These are phyloP conservation scores for Dionaea muscipula DNA, from an alignment of 179 eudicot species.

Conservation along the genomic window DNA sequence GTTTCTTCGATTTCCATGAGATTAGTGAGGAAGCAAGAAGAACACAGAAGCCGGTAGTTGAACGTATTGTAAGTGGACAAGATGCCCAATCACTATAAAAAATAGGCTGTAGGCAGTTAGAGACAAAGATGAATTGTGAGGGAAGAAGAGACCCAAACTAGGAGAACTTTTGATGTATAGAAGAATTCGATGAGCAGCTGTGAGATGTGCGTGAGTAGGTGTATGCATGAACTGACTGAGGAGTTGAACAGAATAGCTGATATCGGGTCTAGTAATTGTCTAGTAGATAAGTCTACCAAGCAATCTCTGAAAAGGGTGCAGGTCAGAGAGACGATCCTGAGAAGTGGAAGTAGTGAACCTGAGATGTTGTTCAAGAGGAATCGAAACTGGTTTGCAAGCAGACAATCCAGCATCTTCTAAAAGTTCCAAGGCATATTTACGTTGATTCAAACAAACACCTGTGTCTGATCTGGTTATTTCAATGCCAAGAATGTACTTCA, in stretches of 20 bases:
- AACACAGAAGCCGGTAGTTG: no score
- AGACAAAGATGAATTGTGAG: no score
- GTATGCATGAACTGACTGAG: neutral
- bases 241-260: neutral
- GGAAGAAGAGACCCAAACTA: no score
- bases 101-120: no score
- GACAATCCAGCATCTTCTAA: neutral
- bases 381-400: no score
- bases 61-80: no score
- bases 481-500: neutral
- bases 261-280: neutral
- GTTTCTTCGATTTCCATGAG: no score
- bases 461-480: neutral
- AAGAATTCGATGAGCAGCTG: neutral
- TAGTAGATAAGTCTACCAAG: neutral
- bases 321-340: neutral
- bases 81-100: no score
- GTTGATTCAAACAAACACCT: neutral
- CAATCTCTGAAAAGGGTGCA: neutral
- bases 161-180: neutral
- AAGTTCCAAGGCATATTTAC: neutral
- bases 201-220: neutral
- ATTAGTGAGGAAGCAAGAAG: no score
- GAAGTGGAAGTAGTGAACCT: neutral
- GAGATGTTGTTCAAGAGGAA: no score